A percentile compares a stretch with the other conserved stretches of the same genome.
phyloP scores from a whole-genome alignment of 2,329 filamentous ascomycete genomes.

The Didymosphaeria variabile region DNA sequence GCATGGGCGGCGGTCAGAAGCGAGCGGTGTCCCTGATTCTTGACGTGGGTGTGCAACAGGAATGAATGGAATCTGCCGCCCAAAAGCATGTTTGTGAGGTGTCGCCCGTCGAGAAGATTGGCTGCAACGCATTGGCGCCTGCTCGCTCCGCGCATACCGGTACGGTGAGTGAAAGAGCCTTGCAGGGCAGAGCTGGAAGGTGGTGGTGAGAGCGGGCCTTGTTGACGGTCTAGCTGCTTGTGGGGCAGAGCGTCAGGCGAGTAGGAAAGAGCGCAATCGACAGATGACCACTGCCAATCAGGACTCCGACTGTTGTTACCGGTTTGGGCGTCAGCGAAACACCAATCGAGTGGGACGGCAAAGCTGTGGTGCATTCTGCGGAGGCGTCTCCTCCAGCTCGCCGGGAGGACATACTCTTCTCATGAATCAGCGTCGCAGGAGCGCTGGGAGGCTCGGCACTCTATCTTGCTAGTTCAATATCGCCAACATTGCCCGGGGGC shows the following conservation, averaged over 20 bases:
- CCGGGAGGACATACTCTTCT: conserved; percentile 25
- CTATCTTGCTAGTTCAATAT: conserved; percentile 18
- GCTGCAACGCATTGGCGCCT: conserved; percentile 26
- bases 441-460: conserved; percentile 9
- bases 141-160: conserved; percentile 14
- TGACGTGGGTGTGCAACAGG: conserved; percentile 23
- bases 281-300: conserved; percentile 15
- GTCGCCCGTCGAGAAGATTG: conserved; percentile 23
- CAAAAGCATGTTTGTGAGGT: conserved; percentile 15
- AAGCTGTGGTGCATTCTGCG: conserved; percentile 26
- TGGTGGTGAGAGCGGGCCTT: conserved; percentile 23
- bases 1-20: conserved; percentile 2
- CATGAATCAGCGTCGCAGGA: conserved; percentile 29
- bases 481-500: conserved; percentile 17
- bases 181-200: conserved; percentile 17
- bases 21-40: conserved; percentile 17
- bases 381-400: conserved; percentile 32
- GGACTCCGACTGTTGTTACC: conserved; percentile 23
- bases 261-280: conserved; percentile 13
- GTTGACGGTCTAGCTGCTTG: conserved; percentile 29
- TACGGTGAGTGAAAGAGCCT: conserved; percentile 20
- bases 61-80: conserved; percentile 21
- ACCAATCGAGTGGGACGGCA: conserved; percentile 18
- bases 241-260: conserved; percentile 27
- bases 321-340: conserved; percentile 28